Evolutionary conservation across 2,329 filamentous ascomycete genomes (phyloP).

Genomic region (Fusarium sarcochroum): DNA sequence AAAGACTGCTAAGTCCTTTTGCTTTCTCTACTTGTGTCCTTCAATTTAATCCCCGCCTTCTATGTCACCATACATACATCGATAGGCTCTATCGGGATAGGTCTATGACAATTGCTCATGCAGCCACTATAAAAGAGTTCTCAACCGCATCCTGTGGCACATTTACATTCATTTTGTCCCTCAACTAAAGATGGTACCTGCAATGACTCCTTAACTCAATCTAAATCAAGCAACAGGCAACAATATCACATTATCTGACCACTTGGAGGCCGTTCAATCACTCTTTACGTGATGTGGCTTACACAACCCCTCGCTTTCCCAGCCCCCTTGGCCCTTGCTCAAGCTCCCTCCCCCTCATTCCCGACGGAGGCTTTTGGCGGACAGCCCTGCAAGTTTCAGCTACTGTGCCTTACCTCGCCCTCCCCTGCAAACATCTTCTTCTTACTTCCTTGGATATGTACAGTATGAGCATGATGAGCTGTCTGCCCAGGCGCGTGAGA

Average conservation of each 20-base stretch:
- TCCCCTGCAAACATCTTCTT: slow-evolving; percentile 4
- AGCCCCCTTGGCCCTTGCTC: slow-evolving; percentile 27
- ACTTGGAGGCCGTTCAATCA: slow-evolving; percentile 7
- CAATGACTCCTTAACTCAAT: slow-evolving; percentile 7
- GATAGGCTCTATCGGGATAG: slow-evolving; percentile 5
- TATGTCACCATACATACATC: slow-evolving; percentile 23
- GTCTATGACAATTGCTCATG: slow-evolving; percentile 22
- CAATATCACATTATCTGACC: not conserved
- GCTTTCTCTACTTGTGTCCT: slow-evolving; percentile 11
- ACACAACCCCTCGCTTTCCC: slow-evolving; percentile 12
- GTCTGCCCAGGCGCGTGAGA: slow-evolving; percentile 1
- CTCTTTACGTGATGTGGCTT: slow-evolving; percentile 15
- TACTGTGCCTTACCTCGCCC: slow-evolving; percentile 3
- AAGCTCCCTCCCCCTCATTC: not conserved
- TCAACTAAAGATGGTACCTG: slow-evolving; percentile 9
- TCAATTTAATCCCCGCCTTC: slow-evolving; percentile 2
- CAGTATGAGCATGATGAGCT: slow-evolving; percentile 13
- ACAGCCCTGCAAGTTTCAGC: slow-evolving; percentile 9
- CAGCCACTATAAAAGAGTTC: slow-evolving; percentile 23
- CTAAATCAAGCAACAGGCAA: not conserved
- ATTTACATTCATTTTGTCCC: not conserved
- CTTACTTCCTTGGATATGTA: slow-evolving; percentile 2
- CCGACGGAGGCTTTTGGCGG: slow-evolving; percentile 19
- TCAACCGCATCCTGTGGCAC: slow-evolving; percentile 24
- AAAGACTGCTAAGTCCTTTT: not conserved